Evolutionary conservation across 164 flowering plant genomes (phyloP).

Genomic region (Houttuynia cordata): DNA sequence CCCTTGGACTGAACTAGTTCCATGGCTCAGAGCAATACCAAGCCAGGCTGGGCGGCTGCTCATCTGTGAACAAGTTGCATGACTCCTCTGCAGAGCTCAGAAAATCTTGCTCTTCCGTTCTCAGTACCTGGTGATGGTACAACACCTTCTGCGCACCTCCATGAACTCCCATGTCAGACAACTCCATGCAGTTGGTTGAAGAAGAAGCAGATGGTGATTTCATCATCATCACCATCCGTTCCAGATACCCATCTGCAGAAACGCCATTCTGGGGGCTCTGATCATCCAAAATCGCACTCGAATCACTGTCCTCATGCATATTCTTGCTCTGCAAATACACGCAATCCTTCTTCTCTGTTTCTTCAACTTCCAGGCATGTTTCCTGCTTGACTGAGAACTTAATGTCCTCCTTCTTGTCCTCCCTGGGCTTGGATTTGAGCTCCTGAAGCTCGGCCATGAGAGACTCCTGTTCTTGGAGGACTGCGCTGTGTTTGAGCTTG

Average conservation of each 20-base stretch:
- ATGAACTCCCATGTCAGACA: constrained; percentile 17
- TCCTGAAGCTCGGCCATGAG: constrained; percentile 22
- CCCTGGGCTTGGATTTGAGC: constrained; percentile 13
- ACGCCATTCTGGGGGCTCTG: constrained; percentile 33
- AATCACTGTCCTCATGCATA: constrained; percentile 38
- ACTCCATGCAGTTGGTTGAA: constrained; percentile 24
- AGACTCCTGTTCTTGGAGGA: constrained; percentile 23
- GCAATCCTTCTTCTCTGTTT: constrained; percentile 6
- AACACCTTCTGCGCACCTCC: constrained; percentile 15
- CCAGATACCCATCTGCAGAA: constrained; percentile 23
- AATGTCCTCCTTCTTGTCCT: constrained; percentile 9
- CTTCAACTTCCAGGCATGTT: not conserved
- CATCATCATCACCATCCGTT: constrained; percentile 4
- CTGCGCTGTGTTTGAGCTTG: constrained; percentile 15
- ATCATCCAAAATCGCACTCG: constrained; percentile 82
- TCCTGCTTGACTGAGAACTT: constrained; percentile 15
- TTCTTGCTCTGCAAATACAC: constrained; percentile 4
- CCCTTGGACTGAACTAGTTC: constrained; percentile 24
- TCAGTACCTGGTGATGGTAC: constrained; percentile 37
- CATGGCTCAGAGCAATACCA: constrained; percentile 78
- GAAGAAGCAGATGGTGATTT: constrained; percentile 20
- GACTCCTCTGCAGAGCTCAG: constrained; percentile 47
- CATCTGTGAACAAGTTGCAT: constrained; percentile 76
- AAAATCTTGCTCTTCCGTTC: constrained; percentile 74
- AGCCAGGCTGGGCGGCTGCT: constrained; percentile 66